phyloP scores from a whole-genome alignment of 225 moss, liverwort and hornwort genomes.

The Rhytidiadelphus loreus region DNA sequence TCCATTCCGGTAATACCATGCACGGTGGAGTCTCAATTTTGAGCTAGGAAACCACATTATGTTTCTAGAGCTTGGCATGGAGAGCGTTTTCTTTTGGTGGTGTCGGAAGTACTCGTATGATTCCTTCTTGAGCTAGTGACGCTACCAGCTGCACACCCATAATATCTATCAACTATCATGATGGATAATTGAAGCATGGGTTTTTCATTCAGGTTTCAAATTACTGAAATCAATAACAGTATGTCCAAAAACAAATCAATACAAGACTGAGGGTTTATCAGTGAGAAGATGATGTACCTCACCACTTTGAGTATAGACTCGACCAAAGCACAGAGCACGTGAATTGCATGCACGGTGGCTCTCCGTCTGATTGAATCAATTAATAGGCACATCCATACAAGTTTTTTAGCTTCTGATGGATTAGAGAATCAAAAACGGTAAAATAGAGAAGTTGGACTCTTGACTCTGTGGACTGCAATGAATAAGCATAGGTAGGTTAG shows the following conservation, averaged over 20 bases:
- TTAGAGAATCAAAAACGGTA: neutral
- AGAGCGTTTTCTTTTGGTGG: neutral
- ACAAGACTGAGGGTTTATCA: neutral
- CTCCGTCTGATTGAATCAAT: conserved; percentile 40
- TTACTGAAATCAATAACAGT: neutral
- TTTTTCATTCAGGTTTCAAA: neutral
- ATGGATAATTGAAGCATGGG: too few relatives aligned
- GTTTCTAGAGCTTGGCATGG: conserved; percentile 7
- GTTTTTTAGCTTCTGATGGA: neutral
- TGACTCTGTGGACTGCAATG: neutral
- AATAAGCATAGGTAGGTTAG: neutral
- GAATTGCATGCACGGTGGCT: conserved; percentile 32
- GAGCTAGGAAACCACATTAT: neutral
- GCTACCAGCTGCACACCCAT: conserved; percentile 43
- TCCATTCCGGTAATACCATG: neutral
- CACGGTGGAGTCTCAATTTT: neutral
- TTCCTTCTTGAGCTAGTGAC: conserved; percentile 59
- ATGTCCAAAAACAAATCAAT: neutral
- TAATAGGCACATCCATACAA: neutral
- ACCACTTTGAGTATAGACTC: conserved; percentile 42
- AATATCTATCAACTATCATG: neutral
- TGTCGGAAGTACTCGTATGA: conserved; percentile 9
- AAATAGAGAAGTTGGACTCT: neutral
- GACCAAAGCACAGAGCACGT: conserved; percentile 40
- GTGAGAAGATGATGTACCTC: conserved; percentile 28